phyloP scores from a whole-genome alignment of 1,284 basidiomycete species.

The Marasmius fiardii region DNA sequence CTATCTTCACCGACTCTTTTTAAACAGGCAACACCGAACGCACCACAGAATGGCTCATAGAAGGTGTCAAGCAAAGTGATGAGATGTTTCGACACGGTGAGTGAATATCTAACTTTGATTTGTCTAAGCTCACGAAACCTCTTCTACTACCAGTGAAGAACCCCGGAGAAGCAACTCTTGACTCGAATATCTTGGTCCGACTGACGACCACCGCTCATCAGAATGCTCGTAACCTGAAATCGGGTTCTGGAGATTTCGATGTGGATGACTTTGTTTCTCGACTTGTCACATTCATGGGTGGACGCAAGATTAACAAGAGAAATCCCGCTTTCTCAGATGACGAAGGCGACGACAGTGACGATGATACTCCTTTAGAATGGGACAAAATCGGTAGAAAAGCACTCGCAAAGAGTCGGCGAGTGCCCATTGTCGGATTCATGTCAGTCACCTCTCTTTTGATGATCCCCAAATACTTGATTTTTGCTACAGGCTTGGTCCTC shows the following conservation, averaged over 20 bases:
- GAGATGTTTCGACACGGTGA: slow-evolving; percentile 57
- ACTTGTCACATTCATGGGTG: slow-evolving; percentile 71
- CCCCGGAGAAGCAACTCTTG: slow-evolving; percentile 77
- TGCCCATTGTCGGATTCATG: slow-evolving; percentile 80
- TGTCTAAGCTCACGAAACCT: background rate
- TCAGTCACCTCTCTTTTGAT: slow-evolving; percentile 32
- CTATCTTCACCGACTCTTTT: slow-evolving; percentile 1
- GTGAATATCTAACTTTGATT: background rate
- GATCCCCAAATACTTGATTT: slow-evolving; percentile 7
- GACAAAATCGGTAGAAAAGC: slow-evolving; percentile 71
- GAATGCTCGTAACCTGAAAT: slow-evolving; percentile 84
- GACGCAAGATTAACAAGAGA: slow-evolving; percentile 45
- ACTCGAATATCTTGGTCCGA: slow-evolving; percentile 69
- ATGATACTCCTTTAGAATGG: slow-evolving; percentile 56
- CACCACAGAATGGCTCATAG: slow-evolving; percentile 50
- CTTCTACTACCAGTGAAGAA: slow-evolving; percentile 55
- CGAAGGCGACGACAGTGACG: slow-evolving; percentile 35
- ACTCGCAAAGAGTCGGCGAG: slow-evolving; percentile 69
- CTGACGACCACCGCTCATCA: slow-evolving; percentile 69
- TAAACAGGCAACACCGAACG: slow-evolving; percentile 49
- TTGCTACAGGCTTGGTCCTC: slow-evolving; percentile 64
- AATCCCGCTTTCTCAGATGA: slow-evolving; percentile 29
- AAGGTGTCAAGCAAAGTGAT: slow-evolving; percentile 55
- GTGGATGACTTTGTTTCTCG: slow-evolving; percentile 78
- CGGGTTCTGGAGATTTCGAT: slow-evolving; percentile 79